phyloP scores from a whole-genome alignment of 73 alveolate genomes.

The Durusdinium trenchii region DNA sequence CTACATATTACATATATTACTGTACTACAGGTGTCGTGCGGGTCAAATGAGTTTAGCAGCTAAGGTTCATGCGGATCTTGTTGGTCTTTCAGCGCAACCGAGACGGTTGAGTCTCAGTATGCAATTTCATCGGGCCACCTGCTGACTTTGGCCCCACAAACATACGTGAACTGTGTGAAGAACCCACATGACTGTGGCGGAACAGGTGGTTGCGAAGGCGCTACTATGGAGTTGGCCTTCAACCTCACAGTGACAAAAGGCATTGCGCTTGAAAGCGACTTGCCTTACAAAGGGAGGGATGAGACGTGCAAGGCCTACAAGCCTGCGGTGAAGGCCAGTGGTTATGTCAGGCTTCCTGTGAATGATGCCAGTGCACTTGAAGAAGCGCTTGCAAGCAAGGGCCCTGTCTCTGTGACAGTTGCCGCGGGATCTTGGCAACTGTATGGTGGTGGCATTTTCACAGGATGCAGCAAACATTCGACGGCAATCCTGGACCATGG shows the following conservation, averaged over 20 bases:
- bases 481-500: slow-evolving; percentile 70
- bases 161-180: slow-evolving; percentile 78
- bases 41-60: not conserved
- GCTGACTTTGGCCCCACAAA: slow-evolving; percentile 79
- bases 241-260: slow-evolving; percentile 75
- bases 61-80: slow-evolving; percentile 83
- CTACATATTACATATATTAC: too few species aligned
- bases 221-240: slow-evolving; percentile 86
- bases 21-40: too few species aligned
- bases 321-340: slow-evolving; percentile 63
- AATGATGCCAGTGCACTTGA: slow-evolving; percentile 67
- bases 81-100: slow-evolving; percentile 85
- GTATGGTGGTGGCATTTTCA: slow-evolving; percentile 83
- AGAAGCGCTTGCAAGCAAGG: slow-evolving; percentile 59
- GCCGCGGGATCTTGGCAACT: slow-evolving; percentile 89
- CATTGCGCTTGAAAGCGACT: slow-evolving; percentile 56
- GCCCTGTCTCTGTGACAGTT: slow-evolving; percentile 80
- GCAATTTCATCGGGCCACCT: slow-evolving; percentile 74
- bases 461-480: slow-evolving; percentile 63
- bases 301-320: slow-evolving; percentile 27
- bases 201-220: slow-evolving; percentile 92
- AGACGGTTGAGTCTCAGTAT: slow-evolving; percentile 85
- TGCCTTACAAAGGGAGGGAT: slow-evolving; percentile 79
- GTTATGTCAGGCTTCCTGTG: slow-evolving; percentile 54
- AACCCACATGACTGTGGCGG: slow-evolving; percentile 82